Base-by-base conservation (phyloP, 2,329 filamentous ascomycete genomes). In the Cercospora brassicicola region DNA sequence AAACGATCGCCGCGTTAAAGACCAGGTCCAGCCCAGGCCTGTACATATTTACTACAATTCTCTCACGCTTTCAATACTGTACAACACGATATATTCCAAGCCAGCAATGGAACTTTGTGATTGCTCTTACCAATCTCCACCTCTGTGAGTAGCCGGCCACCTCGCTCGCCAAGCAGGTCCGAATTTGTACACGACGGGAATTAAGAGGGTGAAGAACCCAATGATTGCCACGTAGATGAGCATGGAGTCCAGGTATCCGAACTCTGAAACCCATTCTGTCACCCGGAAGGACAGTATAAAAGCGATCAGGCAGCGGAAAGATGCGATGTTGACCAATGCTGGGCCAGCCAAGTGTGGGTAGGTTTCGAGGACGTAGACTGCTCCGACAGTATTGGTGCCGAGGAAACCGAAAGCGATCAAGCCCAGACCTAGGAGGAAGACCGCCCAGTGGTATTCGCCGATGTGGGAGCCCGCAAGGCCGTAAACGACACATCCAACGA, bases 341-440 rank as follows among this genome's bases (percentile, higher is more conserved):
- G 76, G 76, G 8, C 76, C 76, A 7, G 76, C 76, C 64, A 76
- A 70, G 57, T 77, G 74, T 18, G 76, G 75, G 62, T 77, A 77
- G 67, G 70, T 73, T 64, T 77, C 76, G 1, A 77, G 68, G 10
- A 77, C 73, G 59, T 76, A 77, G n/a, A 77, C 76, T 2, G 74
- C 72, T 11, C 74, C 72, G 42, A 77, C 72, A 6, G 76, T 77
- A 42, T 76, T 77, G 4, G 74, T 73, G 9, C 73, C 72, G 0
- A 77, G 70, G 67, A 76, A 77, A 10, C 75, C 74, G 57, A 77
- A 75, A 2, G 73, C 71, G 64, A 76, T 75, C 30, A 76, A 67
- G 18, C 74, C 75, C 9, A 76, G 67, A 10, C 73, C 76, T 15
- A 73, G 48, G 9, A 77, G 67, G 69, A 77, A 72, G 51, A 76